Conservation (phyloP, 2,329 filamentous ascomycete species). For the Mollisia scopiformis region DNA sequence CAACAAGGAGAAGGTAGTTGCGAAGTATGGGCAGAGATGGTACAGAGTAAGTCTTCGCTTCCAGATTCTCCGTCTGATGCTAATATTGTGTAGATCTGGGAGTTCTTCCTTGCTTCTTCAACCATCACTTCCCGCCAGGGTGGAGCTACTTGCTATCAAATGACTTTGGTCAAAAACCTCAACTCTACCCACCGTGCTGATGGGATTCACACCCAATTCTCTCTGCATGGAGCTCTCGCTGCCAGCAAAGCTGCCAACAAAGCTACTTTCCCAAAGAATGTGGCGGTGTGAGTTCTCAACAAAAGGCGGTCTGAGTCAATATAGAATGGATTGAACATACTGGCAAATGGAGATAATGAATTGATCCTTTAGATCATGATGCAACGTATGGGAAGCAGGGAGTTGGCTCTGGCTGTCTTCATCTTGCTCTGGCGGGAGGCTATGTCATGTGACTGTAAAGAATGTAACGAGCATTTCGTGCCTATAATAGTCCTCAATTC, state of each 20-base stretch:
- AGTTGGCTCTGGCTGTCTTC: not conserved
- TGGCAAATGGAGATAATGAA: not conserved
- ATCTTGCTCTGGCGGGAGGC: not conserved
- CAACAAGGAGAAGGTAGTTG: conserved; percentile 89
- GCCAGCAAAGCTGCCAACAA: conserved; percentile 32
- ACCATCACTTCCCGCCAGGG: conserved; percentile 79
- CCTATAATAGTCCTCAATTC: not conserved
- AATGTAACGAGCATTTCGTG: not conserved
- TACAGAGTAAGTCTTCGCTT: conserved; percentile 73
- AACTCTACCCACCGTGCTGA: conserved; percentile 80
- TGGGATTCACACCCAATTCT: conserved; percentile 68
- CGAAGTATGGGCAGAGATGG: conserved; percentile 95
- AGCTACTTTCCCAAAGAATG: conserved; percentile 26
- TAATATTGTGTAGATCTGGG: conserved; percentile 65
- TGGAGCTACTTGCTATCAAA: conserved; percentile 76
- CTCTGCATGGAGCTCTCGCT: conserved; percentile 62
- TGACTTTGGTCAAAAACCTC: conserved; percentile 80
- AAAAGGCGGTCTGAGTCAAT: not conserved
- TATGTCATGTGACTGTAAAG: not conserved
- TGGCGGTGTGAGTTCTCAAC: not conserved
- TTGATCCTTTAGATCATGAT: not conserved
- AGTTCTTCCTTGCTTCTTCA: conserved; percentile 78
- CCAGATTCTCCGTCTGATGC: conserved; percentile 8
- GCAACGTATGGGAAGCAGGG: not conserved
- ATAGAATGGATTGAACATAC: not conserved